Conservation (phyloP, 495 filamentous ascomycete genomes). For the Aspergillus affinis region DNA sequence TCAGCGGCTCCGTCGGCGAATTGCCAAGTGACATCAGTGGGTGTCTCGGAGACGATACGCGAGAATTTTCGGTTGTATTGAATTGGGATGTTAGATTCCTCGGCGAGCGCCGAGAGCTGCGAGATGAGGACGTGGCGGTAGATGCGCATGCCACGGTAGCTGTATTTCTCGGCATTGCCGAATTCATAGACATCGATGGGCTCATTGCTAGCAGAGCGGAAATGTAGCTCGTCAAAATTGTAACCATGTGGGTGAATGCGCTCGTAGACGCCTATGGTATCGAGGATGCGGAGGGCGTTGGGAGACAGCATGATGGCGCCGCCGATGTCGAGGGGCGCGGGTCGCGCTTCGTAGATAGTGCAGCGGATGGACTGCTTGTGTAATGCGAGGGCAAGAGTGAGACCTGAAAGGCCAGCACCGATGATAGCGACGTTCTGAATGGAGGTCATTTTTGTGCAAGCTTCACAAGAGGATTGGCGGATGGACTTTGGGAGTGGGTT, state of each 20-base stretch:
- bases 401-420: slow-evolving; percentile 49
- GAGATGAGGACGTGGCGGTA: slow-evolving; percentile 47
- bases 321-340: slow-evolving; percentile 34
- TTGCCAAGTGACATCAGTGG: slow-evolving; percentile 36
- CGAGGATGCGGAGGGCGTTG: slow-evolving; percentile 50
- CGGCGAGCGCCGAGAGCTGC: slow-evolving; percentile 30
- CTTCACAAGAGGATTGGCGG: neutral
- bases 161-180: slow-evolving; percentile 40
- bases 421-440: slow-evolving; percentile 40
- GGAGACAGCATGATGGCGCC: slow-evolving; percentile 55
- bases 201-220: slow-evolving; percentile 35
- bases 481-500: neutral
- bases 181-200: slow-evolving; percentile 45
- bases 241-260: slow-evolving; percentile 30
- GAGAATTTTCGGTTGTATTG: slow-evolving; percentile 43
- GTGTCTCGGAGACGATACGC: slow-evolving; percentile 33
- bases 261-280: slow-evolving; percentile 44
- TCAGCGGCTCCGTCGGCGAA: slow-evolving; percentile 39
- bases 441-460: slow-evolving; percentile 13
- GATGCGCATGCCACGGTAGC: slow-evolving; percentile 46
- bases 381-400: slow-evolving; percentile 45
- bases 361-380: slow-evolving; percentile 37
- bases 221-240: slow-evolving; percentile 41
- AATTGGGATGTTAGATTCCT: slow-evolving; percentile 37
- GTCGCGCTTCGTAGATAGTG: slow-evolving; percentile 46